A percentile compares a stretch with the other conserved stretches of the same genome.
These are phyloP conservation scores for Porcisia deanei DNA, from an alignment of 208 protist genomes.

Conservation along the genomic window DNA sequence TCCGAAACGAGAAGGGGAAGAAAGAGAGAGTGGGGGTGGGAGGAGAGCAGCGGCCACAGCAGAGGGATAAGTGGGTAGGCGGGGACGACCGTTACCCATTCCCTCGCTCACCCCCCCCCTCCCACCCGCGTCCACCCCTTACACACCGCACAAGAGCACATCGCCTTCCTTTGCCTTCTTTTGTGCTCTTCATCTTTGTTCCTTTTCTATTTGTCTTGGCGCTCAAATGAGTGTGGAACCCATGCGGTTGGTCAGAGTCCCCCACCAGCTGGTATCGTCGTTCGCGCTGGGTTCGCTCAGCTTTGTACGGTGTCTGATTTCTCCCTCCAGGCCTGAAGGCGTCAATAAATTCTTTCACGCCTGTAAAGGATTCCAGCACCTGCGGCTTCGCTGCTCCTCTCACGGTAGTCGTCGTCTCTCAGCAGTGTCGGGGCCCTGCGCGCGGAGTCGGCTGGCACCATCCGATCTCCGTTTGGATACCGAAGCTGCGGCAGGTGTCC, in stretches of 20 bases:
- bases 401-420: slow-evolving; percentile 1
- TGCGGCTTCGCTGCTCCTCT: background rate
- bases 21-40: too few relatives aligned
- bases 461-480: background rate
- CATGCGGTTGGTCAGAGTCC: slow-evolving; percentile 6
- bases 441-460: slow-evolving; percentile 6
- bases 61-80: background rate
- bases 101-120: background rate
- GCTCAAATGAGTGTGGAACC: background rate
- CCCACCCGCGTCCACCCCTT: background rate
- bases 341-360: background rate
- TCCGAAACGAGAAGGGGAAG: too few relatives aligned
- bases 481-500: background rate
- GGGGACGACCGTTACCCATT: background rate
- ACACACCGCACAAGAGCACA: background rate
- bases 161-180: background rate
- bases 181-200: too few relatives aligned
- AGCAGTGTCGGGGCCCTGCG: background rate
- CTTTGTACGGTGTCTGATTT: background rate
- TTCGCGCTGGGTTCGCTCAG: slow-evolving; percentile 6
- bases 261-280: slow-evolving; percentile 13
- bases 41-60: too few relatives aligned
- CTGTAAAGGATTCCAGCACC: background rate
- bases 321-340: background rate
- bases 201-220: background rate